Conservation (phyloP, 148 eudicot species). For the Polygonum maritimum region DNA sequence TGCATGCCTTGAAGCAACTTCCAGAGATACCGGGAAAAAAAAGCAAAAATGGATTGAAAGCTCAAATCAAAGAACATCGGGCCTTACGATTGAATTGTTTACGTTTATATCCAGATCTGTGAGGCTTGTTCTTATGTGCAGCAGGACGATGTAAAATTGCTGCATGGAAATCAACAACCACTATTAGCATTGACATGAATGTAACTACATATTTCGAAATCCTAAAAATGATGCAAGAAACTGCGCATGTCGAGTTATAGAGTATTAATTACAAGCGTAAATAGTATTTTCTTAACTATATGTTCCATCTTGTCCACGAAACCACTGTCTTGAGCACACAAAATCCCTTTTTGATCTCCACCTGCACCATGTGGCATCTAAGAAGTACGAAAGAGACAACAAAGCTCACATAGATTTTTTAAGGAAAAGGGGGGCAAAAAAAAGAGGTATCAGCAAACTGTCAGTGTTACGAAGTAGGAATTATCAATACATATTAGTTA, state of each 20-base stretch:
- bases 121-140: conserved; percentile 74
- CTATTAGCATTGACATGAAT: conserved; percentile 15
- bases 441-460: not conserved
- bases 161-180: conserved; percentile 39
- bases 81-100: conserved; percentile 71
- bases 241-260: not conserved
- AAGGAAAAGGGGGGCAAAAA: not conserved
- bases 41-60: not conserved
- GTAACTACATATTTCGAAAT: not conserved
- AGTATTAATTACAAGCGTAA: not conserved
- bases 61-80: conserved; percentile 9
- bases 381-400: not conserved
- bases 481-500: not conserved
- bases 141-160: conserved; percentile 91
- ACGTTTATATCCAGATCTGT: conserved; percentile 78
- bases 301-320: conserved; percentile 89
- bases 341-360: conserved; percentile 78
- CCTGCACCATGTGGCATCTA: conserved; percentile 32
- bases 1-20: not conserved
- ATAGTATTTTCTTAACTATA: conserved; percentile 49
- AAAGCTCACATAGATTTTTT: not conserved
- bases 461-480: not conserved
- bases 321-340: conserved; percentile 94
- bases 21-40: not conserved
- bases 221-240: not conserved